phyloP scores from a whole-genome alignment of 164 flowering plant species.

The Annona cherimola region DNA sequence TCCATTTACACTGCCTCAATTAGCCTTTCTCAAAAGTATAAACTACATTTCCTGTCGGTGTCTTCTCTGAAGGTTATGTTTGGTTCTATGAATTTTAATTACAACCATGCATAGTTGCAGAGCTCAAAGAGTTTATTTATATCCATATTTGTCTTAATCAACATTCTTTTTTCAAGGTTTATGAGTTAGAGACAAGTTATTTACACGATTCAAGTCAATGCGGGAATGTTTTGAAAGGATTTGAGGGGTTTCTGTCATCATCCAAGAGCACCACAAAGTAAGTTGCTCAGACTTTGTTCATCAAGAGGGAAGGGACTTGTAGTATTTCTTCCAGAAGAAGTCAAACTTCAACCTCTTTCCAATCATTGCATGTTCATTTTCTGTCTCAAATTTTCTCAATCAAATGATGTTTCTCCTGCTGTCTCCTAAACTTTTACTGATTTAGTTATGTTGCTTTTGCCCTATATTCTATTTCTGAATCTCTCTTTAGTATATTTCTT shows the following conservation, averaged over 20 bases:
- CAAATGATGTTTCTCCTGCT: neutral
- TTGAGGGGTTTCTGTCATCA: slow-evolving; percentile 85
- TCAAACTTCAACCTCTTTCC: neutral
- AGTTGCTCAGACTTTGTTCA: slow-evolving; percentile 4
- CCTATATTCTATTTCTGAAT: neutral
- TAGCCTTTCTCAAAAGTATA: neutral
- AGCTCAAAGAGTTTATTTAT: neutral
- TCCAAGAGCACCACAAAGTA: slow-evolving; percentile 85
- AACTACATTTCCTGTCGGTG: neutral
- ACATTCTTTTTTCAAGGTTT: slow-evolving; percentile 39
- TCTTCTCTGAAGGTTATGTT: neutral
- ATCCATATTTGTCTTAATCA: neutral
- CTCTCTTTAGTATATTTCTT: neutral
- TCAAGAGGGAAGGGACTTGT: neutral
- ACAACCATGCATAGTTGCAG: no score
- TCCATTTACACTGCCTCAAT: neutral
- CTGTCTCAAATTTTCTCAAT: no score
- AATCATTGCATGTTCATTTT: neutral
- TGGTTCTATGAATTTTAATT: neutral
- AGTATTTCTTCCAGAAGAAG: neutral
- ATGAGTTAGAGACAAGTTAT: slow-evolving; percentile 90
- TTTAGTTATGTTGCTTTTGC: neutral
- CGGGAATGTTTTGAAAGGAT: slow-evolving; percentile 96
- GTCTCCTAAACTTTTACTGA: neutral
- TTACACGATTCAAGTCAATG: slow-evolving; percentile 92